Base-by-base conservation (phyloP, 768 basidiomycete genomes). In the Crassisporium funariophilum region DNA sequence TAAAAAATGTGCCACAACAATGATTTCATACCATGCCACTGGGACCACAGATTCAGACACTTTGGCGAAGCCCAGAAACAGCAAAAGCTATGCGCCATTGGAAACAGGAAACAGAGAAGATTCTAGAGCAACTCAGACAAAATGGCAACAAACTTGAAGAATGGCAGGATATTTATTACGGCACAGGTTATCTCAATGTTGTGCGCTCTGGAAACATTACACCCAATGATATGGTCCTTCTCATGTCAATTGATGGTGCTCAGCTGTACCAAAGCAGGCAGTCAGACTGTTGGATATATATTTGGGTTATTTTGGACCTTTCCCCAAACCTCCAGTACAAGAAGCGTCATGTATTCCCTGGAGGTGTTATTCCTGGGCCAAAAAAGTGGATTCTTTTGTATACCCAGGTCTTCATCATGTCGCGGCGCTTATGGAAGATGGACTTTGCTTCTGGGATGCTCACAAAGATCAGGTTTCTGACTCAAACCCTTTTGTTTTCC, bases 221-320 rank as follows among this genome's bases (percentile, higher is more conserved):
- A 1, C 20, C 29, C 1, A 51, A 57, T 39, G 66, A 75, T 29
- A 63, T 64, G 1, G 40, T 71, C 3, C 50, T 75, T 2, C 56
- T 71, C 43, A 46, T 67, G 0, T 75, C 70, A 0, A 52, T 73
- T 9, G 68, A 77, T 41, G 71, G 74, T 1, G 66, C 68, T 0
- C 74, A 77, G 46, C 63, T 77, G 2, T 73, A 73, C 46, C 42
- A 44, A 5, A 57, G 57, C 51, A 74, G 73, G 50, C 34, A 10
- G 2, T 63, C 72, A 3, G 62, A 68, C 49, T 60, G 61, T 42
- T 64, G 62, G 62, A 62, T 66, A 10, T 64, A 55, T 37, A 70
- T 75, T 1, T 73, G 69, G 69, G 46, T 76, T 0, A 31, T 77
- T 1, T 9, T 70, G 0, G 64, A 72, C 43, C 42, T 66, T 1